Conservation (phyloP, 495 filamentous ascomycete species). For the Podospora fimiseda region DNA sequence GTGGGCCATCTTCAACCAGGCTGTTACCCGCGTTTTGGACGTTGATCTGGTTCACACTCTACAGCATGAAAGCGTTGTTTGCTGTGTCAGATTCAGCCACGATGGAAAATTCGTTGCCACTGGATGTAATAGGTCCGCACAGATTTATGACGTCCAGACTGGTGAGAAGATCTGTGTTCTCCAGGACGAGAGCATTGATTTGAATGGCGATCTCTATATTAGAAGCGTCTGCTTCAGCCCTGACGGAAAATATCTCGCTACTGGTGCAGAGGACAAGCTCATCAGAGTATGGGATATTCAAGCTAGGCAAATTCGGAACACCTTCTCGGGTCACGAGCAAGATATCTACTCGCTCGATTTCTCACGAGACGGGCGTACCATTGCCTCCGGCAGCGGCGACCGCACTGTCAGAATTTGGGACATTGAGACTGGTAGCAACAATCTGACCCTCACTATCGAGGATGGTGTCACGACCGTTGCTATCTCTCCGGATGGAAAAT, state of each 20-base stretch:
- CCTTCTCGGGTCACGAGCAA: slow-evolving; percentile 81
- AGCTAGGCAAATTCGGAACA: slow-evolving; percentile 66
- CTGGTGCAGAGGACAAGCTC: slow-evolving; percentile 85
- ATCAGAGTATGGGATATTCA: slow-evolving; percentile 89
- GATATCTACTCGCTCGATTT: slow-evolving; percentile 94
- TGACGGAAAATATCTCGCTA: slow-evolving; percentile 81
- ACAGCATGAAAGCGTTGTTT: slow-evolving; percentile 81
- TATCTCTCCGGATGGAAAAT: slow-evolving; percentile 82
- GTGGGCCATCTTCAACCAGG: slow-evolving; percentile 86
- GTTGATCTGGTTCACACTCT: slow-evolving; percentile 85
- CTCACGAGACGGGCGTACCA: slow-evolving; percentile 76
- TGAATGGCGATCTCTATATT: slow-evolving; percentile 82
- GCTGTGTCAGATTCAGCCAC: slow-evolving; percentile 83
- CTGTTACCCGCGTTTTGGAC: slow-evolving; percentile 74
- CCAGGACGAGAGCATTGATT: slow-evolving; percentile 77
- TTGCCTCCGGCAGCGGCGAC: slow-evolving; percentile 84
- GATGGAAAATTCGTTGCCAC: slow-evolving; percentile 87
- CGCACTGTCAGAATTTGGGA: slow-evolving; percentile 87
- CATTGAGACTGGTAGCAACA: slow-evolving; percentile 65
- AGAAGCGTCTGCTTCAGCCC: slow-evolving; percentile 90
- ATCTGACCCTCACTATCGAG: slow-evolving; percentile 74
- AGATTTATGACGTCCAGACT: slow-evolving; percentile 79
- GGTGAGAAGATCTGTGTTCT: slow-evolving; percentile 73
- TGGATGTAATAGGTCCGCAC: slow-evolving; percentile 81
- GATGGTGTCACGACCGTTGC: slow-evolving; percentile 89